Percentiles rank a stretch among this genome's conserved stretches.
Evolutionary conservation across 2,329 filamentous ascomycete genomes (phyloP).

Genomic region (Setomelanomma holmii): DNA sequence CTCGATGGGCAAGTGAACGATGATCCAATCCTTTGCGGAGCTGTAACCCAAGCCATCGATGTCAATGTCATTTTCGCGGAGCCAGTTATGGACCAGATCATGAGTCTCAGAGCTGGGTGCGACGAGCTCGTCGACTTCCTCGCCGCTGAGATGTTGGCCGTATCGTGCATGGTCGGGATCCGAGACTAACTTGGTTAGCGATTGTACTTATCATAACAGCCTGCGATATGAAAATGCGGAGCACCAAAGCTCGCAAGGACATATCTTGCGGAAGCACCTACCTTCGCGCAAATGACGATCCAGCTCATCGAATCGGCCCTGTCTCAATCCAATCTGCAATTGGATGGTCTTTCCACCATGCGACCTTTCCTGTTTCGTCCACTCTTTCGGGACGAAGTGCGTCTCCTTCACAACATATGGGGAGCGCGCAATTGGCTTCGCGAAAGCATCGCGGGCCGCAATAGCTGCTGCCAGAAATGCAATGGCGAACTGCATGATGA

Average conservation of each 20-base stretch:
- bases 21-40: conserved; percentile 65
- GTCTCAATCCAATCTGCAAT: conserved; percentile 66
- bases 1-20: conserved; percentile 59
- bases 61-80: conserved; percentile 60
- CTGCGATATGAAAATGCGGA: too few relatives aligned
- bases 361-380: conserved; percentile 58
- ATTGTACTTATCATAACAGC: too few relatives aligned
- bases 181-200: too few relatives aligned
- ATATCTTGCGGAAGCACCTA: conserved; percentile 38
- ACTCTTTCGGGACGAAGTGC: conserved; percentile 60
- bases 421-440: conserved; percentile 50
- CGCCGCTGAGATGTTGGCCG: conserved; percentile 60
- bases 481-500: conserved; percentile 30
- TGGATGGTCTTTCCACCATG: conserved; percentile 59
- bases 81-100: conserved; percentile 63
- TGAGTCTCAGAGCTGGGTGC: conserved; percentile 61
- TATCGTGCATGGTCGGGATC: conserved; percentile 61
- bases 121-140: conserved; percentile 62
- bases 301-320: conserved; percentile 62
- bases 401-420: conserved; percentile 63
- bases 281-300: conserved; percentile 63
- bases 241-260: too few relatives aligned
- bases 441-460: conserved; percentile 37
- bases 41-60: conserved; percentile 56
- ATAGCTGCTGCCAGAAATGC: conserved; percentile 36